Conservation (phyloP, 306 rosid genomes). For the Prunus armeniaca region DNA sequence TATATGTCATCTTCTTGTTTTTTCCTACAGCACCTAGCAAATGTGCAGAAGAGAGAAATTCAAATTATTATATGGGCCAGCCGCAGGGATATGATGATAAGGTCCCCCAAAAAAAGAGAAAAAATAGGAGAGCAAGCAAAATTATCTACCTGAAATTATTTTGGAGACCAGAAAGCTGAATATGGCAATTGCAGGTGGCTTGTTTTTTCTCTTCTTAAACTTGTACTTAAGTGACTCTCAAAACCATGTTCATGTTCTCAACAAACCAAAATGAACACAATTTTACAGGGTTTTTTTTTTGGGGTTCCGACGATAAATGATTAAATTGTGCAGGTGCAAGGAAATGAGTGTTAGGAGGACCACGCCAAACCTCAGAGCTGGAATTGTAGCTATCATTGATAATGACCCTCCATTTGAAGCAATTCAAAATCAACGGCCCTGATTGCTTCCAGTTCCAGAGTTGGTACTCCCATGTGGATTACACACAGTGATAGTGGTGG, state of each 20-base stretch:
- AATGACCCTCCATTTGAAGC: slow-evolving; percentile 41
- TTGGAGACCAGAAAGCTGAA: slow-evolving; percentile 27
- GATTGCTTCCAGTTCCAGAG: slow-evolving; percentile 22
- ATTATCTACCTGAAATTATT: slow-evolving; percentile 25
- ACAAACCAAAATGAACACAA: slow-evolving; percentile 10
- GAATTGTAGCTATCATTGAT: slow-evolving; percentile 57
- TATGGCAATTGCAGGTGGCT: slow-evolving; percentile 8
- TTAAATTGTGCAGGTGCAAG: slow-evolving; percentile 19
- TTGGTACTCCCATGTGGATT: slow-evolving; percentile 4
- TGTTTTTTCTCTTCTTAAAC: slow-evolving; percentile 20
- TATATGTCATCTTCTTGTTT: slow-evolving; percentile 33
- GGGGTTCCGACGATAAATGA: slow-evolving; percentile 22
- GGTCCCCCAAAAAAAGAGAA: background rate
- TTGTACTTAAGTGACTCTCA: slow-evolving; percentile 25
- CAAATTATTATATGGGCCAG: slow-evolving; percentile 16
- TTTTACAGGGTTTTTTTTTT: background rate
- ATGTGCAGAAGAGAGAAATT: slow-evolving; percentile 34
- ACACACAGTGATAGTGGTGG: slow-evolving; percentile 25
- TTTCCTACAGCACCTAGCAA: slow-evolving; percentile 32
- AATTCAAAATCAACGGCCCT: slow-evolving; percentile 44
- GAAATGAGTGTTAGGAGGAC: slow-evolving; percentile 53
- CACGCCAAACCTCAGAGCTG: slow-evolving; percentile 59
- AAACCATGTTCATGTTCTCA: slow-evolving; percentile 22
- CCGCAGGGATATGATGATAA: slow-evolving; percentile 19
- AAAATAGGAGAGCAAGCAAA: background rate